phyloP scores from a whole-genome alignment of 1,139 yeast genomes.

The Casaregolazyma suthepensis region DNA sequence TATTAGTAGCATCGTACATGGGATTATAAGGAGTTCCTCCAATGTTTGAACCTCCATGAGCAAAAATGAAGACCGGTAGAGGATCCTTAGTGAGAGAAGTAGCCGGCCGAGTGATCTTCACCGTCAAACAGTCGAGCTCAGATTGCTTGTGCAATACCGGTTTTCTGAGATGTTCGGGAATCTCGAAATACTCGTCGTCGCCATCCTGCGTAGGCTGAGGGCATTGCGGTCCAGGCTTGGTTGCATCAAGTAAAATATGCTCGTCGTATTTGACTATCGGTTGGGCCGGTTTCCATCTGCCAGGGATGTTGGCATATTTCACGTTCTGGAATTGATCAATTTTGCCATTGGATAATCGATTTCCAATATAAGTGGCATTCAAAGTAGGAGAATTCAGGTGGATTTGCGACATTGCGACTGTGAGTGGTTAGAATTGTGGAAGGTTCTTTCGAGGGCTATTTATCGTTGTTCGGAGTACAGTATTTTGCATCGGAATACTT shows the following conservation, averaged over 20 bases:
- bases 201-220: constrained; percentile 6
- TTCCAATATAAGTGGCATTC: constrained; percentile 4
- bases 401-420: neutral
- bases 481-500: neutral
- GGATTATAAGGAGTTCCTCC: constrained; percentile 10
- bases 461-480: neutral
- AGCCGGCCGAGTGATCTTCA: constrained; percentile 9
- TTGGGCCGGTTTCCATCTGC: constrained; percentile 2
- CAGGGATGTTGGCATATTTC: constrained; percentile 1
- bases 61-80: constrained; percentile 12
- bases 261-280: neutral
- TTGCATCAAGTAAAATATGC: neutral
- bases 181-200: constrained; percentile 1
- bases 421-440: neutral
- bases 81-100: neutral
- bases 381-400: neutral
- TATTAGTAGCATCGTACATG: constrained; percentile 1
- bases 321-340: constrained; percentile 3
- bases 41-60: constrained; percentile 12
- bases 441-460: neutral
- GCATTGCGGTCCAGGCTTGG: constrained; percentile 3
- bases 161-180: neutral
- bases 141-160: constrained; percentile 1
- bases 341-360: neutral
- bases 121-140: constrained; percentile 11